A percentile compares a stretch with the other conserved stretches of the same genome.
phyloP scores from a whole-genome alignment of 441 rosid genomes.

The Populus hybrid region DNA sequence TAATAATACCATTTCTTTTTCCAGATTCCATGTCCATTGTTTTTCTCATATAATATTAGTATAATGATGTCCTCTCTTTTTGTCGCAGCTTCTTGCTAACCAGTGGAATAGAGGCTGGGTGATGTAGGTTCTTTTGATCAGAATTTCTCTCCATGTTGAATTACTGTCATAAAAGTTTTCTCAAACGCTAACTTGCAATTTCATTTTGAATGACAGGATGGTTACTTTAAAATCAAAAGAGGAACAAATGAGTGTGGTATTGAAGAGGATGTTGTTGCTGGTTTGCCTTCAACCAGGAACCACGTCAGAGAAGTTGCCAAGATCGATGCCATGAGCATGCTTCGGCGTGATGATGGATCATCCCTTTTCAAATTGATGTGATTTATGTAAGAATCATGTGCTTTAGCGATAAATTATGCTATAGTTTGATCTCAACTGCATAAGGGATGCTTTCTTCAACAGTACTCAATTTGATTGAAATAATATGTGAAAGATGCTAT shows the following conservation, averaged over 20 bases:
- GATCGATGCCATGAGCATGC: constrained; percentile 36
- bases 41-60: not conserved
- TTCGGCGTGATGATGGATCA: constrained; percentile 28
- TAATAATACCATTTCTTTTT: not conserved
- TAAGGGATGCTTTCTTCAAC: not conserved
- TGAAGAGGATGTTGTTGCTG: constrained; percentile 73
- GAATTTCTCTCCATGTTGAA: not conserved
- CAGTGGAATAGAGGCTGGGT: constrained; percentile 96
- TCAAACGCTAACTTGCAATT: not conserved
- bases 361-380: not conserved
- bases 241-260: constrained; percentile 92
- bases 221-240: constrained; percentile 79
- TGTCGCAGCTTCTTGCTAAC: constrained; percentile 82
- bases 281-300: constrained; percentile 74
- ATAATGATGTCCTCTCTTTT: not conserved
- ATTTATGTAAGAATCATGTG: not conserved
- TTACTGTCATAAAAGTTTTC: not conserved
- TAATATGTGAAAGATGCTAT: not conserved
- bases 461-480: not conserved
- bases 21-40: not conserved
- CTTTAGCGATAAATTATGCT: not conserved
- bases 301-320: constrained; percentile 44
- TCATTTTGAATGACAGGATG: constrained; percentile 53
- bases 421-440: not conserved
- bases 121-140: constrained; percentile 49